A percentile compares a stretch with the other conserved stretches of the same genome.
Evolutionary conservation across 2,329 filamentous ascomycete genomes (phyloP).

Genomic region (Orbilia quercus): DNA sequence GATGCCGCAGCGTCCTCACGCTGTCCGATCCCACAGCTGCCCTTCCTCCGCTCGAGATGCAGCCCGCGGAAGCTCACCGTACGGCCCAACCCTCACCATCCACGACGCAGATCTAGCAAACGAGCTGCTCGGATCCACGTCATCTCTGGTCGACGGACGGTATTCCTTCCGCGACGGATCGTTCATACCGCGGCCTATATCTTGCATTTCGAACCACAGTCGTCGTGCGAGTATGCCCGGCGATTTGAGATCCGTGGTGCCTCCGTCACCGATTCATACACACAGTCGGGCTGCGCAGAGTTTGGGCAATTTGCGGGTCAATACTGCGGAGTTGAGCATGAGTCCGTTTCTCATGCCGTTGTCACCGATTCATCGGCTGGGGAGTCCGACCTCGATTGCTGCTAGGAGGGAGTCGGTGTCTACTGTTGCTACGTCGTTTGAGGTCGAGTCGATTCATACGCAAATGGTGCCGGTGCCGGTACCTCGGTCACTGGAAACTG

Average conservation of each 20-base stretch:
- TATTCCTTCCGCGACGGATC: conserved; percentile 46
- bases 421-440: conserved; percentile 31
- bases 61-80: conserved; percentile 33
- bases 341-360: conserved; percentile 22
- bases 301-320: conserved; percentile 35
- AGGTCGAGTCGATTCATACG: conserved; percentile 11
- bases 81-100: conserved; percentile 49
- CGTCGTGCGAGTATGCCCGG: conserved; percentile 43
- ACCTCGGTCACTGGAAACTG: conserved; percentile 7
- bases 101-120: conserved; percentile 46
- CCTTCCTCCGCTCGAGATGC: conserved; percentile 44
- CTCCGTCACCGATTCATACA: conserved; percentile 30
- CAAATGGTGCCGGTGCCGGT: conserved; percentile 7
- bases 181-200: conserved; percentile 38
- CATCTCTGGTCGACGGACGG: conserved; percentile 35
- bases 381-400: conserved; percentile 32
- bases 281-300: conserved; percentile 43
- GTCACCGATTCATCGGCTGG: conserved; percentile 26
- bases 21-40: conserved; percentile 40
- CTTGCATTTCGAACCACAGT: conserved; percentile 33
- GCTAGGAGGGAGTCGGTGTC: conserved; percentile 46
- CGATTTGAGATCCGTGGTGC: conserved; percentile 18
- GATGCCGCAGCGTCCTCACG: conserved; percentile 33
- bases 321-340: conserved; percentile 2
- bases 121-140: conserved; percentile 42